A percentile compares a stretch with the other conserved stretches of the same genome.
These are phyloP conservation scores for Podila verticillata DNA, from an alignment of 192 early-diverging fungal species.

Conservation along the genomic window DNA sequence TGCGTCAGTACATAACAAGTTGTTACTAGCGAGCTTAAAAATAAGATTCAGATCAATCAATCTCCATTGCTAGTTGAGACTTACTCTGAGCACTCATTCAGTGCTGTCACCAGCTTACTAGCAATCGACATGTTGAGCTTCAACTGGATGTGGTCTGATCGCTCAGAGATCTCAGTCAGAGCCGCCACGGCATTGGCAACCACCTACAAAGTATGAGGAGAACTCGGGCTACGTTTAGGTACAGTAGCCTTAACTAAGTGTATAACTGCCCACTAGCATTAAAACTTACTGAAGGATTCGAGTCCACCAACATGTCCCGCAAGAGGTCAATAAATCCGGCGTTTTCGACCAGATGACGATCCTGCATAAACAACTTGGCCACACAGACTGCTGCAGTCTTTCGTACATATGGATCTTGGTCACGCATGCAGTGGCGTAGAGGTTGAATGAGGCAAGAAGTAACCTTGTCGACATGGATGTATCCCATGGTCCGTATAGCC, in stretches of 20 bases:
- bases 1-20: background rate
- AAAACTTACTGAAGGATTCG: conserved; percentile 83
- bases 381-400: conserved; percentile 97
- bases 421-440: conserved; percentile 80
- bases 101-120: conserved; percentile 89
- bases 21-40: background rate
- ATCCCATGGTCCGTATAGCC: conserved; percentile 97
- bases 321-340: conserved; percentile 93
- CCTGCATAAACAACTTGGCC: conserved; percentile 93
- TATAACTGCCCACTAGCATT: too few relatives aligned
- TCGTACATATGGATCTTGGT: conserved; percentile 95
- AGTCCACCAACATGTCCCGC: conserved; percentile 84
- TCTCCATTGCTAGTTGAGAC: background rate
- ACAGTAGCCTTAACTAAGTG: too few relatives aligned
- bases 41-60: too few relatives aligned
- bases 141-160: conserved; percentile 86
- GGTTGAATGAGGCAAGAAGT: conserved; percentile 87
- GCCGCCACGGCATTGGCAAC: conserved; percentile 96
- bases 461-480: conserved; percentile 93
- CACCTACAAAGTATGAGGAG: conserved; percentile 63
- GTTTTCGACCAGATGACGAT: conserved; percentile 83
- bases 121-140: conserved; percentile 86
- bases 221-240: background rate
- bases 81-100: conserved; percentile 97
- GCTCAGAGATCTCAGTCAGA: conserved; percentile 93